Evolutionary conservation across 768 basidiomycete genomes (phyloP).

Genomic region (Kwoniella sp.): DNA sequence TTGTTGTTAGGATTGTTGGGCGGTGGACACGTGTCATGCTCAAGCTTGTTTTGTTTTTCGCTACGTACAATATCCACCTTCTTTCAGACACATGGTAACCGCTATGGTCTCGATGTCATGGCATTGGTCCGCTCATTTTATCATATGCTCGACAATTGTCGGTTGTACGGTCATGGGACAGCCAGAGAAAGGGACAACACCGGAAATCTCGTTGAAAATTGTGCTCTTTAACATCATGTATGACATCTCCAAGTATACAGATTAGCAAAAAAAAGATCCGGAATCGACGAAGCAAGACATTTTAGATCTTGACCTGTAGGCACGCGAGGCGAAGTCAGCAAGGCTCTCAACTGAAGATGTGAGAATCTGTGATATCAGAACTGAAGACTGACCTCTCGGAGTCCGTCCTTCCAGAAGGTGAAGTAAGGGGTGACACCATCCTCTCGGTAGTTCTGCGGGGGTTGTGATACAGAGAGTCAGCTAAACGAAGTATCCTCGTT

Average conservation of each 20-base stretch:
- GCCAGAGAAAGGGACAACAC: too few relatives aligned
- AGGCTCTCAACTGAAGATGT: too few relatives aligned
- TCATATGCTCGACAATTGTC: too few relatives aligned
- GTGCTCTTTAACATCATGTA: slow-evolving; percentile 1
- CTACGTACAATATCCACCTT: too few relatives aligned
- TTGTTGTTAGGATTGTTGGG: too few relatives aligned
- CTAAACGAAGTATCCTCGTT: slow-evolving; percentile 2
- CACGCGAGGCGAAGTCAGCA: not conserved
- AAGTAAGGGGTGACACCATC: slow-evolving; percentile 71
- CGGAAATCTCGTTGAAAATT: not conserved
- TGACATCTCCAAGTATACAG: not conserved
- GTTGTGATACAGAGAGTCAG: not conserved
- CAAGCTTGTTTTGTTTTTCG: too few relatives aligned
- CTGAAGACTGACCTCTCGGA: slow-evolving; percentile 64
- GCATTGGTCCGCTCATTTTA: too few relatives aligned
- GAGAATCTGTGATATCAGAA: not conserved
- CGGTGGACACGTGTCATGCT: too few relatives aligned
- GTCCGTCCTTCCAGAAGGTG: slow-evolving; percentile 94
- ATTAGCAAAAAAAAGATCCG: slow-evolving; percentile 1
- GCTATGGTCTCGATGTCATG: too few relatives aligned
- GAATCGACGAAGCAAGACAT: not conserved
- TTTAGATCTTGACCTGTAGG: slow-evolving; percentile 42
- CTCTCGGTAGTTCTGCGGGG: slow-evolving; percentile 71
- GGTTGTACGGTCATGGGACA: too few relatives aligned
- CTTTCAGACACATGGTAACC: too few relatives aligned